Conservation (phyloP, 768 basidiomycete genomes). For the Naganishia onofrii region DNA sequence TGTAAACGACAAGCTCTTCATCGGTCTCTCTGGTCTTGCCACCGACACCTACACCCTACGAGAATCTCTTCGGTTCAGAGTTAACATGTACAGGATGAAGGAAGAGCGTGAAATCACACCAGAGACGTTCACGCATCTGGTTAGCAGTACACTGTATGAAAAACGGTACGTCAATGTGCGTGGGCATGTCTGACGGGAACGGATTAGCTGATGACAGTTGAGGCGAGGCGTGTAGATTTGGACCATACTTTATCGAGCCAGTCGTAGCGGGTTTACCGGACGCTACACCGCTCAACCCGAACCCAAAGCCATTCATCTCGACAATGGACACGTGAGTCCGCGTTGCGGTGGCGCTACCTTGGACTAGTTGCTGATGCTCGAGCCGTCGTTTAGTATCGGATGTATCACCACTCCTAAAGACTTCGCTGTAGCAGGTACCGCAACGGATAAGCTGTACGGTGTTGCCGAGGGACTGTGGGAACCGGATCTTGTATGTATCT, state of each 20-base stretch:
- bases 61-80: slow-evolving; percentile 85
- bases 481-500: slow-evolving; percentile 66
- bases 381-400: slow-evolving; percentile 43
- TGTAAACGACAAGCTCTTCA: slow-evolving; percentile 83
- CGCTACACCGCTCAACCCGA: slow-evolving; percentile 55
- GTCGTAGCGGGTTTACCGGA: slow-evolving; percentile 79
- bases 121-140: slow-evolving; percentile 90
- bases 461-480: slow-evolving; percentile 98
- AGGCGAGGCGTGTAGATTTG: slow-evolving; percentile 58
- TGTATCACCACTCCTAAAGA: slow-evolving; percentile 60
- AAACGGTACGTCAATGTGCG: slow-evolving; percentile 57
- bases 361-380: background rate
- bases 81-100: slow-evolving; percentile 99
- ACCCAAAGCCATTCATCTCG: slow-evolving; percentile 86
- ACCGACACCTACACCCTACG: slow-evolving; percentile 88
- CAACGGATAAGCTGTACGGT: slow-evolving; percentile 88
- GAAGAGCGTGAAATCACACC: slow-evolving; percentile 96
- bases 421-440: slow-evolving; percentile 93
- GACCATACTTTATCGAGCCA: slow-evolving; percentile 93
- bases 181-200: background rate
- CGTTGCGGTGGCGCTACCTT: background rate
- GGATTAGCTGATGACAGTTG: background rate
- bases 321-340: slow-evolving; percentile 64
- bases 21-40: slow-evolving; percentile 87
- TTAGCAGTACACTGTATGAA: slow-evolving; percentile 93